Conservation (phyloP, 331 rosid species). For the Dryas integrifolia region DNA sequence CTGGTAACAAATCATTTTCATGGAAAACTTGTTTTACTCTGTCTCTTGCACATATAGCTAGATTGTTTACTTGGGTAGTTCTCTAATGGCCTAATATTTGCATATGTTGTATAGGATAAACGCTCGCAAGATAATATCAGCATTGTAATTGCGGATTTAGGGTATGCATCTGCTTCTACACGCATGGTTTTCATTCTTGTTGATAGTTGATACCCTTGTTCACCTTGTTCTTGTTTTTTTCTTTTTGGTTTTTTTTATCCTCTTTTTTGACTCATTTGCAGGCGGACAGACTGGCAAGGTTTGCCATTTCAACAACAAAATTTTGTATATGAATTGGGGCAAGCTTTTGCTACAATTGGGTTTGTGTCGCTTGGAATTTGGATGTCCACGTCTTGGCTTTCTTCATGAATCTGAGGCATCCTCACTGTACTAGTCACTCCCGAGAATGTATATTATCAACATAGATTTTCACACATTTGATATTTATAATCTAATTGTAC, state of each 20-base stretch:
- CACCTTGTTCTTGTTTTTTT: slow-evolving; percentile 2
- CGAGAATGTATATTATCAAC: slow-evolving; percentile 36
- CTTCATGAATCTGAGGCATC: slow-evolving; percentile 41
- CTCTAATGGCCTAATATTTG: slow-evolving; percentile 14
- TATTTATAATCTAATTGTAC: slow-evolving; percentile 43
- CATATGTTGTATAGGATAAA: slow-evolving; percentile 50
- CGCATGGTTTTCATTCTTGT: background rate
- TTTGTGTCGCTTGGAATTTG: slow-evolving; percentile 69
- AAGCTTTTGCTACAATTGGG: slow-evolving; percentile 72
- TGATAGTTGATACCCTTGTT: background rate
- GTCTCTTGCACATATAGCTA: background rate
- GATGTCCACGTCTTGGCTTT: slow-evolving; percentile 51
- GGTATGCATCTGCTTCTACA: slow-evolving; percentile 45
- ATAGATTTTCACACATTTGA: slow-evolving; percentile 30
- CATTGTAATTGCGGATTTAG: slow-evolving; percentile 84
- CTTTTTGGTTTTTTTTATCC: background rate
- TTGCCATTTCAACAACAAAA: slow-evolving; percentile 56
- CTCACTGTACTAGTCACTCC: background rate
- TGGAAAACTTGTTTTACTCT: background rate
- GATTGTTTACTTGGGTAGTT: slow-evolving; percentile 12
- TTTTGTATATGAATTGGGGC: slow-evolving; percentile 55
- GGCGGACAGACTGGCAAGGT: slow-evolving; percentile 74
- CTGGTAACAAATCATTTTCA: slow-evolving; percentile 42
- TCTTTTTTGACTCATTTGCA: slow-evolving; percentile 32
- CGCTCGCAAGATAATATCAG: slow-evolving; percentile 90